Conservation (phyloP, 1,284 basidiomycete species). For the Malassezia dermatis region DNA sequence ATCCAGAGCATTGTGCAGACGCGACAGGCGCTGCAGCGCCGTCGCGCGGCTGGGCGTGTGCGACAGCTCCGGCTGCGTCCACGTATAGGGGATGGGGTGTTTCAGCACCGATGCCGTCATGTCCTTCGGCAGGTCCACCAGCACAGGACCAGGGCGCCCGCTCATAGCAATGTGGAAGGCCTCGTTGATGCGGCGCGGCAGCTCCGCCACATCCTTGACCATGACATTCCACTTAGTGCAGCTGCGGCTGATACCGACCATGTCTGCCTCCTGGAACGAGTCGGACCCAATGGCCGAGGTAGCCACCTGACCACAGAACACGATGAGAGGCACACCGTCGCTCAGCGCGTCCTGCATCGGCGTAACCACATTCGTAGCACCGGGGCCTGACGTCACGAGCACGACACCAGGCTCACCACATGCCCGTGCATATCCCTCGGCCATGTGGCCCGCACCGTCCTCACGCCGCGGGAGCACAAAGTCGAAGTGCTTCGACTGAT, state of each 20-base stretch:
- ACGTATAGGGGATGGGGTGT: slow-evolving; percentile 73
- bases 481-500: slow-evolving; percentile 88
- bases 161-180: slow-evolving; percentile 98
- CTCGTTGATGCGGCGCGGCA: slow-evolving; percentile 92
- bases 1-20: not conserved
- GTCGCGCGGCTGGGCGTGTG: slow-evolving; percentile 40
- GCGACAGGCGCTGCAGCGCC: slow-evolving; percentile 17
- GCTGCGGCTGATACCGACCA: slow-evolving; percentile 86
- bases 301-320: slow-evolving; percentile 94
- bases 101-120: slow-evolving; percentile 84
- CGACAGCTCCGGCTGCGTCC: slow-evolving; percentile 67
- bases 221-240: slow-evolving; percentile 99
- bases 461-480: slow-evolving; percentile 93
- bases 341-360: slow-evolving; percentile 95
- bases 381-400: slow-evolving; percentile 92
- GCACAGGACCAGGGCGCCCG: slow-evolving; percentile 88
- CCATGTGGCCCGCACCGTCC: slow-evolving; percentile 98
- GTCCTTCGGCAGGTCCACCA: slow-evolving; percentile 95
- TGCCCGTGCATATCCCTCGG: slow-evolving; percentile 93
- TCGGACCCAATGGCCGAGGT: slow-evolving; percentile 95
- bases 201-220: slow-evolving; percentile 92
- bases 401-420: slow-evolving; percentile 95
- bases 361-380: slow-evolving; percentile 93
- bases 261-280: slow-evolving; percentile 94
- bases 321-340: slow-evolving; percentile 87